Evolutionary conservation across 2,329 filamentous ascomycete genomes (phyloP).

Genomic region (Aspergillus ustus): DNA sequence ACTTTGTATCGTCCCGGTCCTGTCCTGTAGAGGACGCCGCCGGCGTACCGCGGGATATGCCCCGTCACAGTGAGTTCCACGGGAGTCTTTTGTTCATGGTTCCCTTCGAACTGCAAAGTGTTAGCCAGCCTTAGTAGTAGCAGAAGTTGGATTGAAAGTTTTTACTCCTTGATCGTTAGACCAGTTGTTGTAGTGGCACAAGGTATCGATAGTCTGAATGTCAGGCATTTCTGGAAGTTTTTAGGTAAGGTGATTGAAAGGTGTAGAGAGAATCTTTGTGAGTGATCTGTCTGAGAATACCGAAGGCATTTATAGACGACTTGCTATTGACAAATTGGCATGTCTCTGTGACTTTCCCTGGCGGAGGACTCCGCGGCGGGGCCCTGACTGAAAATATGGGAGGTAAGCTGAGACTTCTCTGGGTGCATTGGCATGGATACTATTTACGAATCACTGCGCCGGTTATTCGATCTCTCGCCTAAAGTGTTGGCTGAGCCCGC

Average conservation of each 20-base stretch:
- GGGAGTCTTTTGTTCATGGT: conserved; percentile 68
- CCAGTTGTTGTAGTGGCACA: conserved; percentile 50
- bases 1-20: conserved; percentile 71
- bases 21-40: conserved; percentile 74
- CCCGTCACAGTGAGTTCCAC: conserved; percentile 68
- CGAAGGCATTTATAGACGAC: background rate
- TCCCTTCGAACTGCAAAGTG: conserved; percentile 64
- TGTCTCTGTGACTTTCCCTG: background rate
- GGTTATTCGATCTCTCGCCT: background rate
- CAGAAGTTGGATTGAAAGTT: background rate
- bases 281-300: background rate
- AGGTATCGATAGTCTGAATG: background rate
- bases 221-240: conserved; percentile 3
- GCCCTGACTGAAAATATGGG: background rate
- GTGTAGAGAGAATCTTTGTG: background rate
- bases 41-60: conserved; percentile 70
- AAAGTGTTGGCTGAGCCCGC: background rate
- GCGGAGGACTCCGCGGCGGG: background rate
- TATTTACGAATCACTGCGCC: background rate
- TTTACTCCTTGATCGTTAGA: conserved; percentile 58
- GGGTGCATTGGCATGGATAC: background rate
- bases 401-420: conserved; percentile 1
- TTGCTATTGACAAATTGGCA: background rate
- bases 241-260: background rate
- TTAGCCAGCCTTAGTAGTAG: conserved; percentile 8